These are phyloP conservation scores for Zoysia pacifica DNA, from an alignment of 176 grass and related monocot genomes.

Conservation along the genomic window DNA sequence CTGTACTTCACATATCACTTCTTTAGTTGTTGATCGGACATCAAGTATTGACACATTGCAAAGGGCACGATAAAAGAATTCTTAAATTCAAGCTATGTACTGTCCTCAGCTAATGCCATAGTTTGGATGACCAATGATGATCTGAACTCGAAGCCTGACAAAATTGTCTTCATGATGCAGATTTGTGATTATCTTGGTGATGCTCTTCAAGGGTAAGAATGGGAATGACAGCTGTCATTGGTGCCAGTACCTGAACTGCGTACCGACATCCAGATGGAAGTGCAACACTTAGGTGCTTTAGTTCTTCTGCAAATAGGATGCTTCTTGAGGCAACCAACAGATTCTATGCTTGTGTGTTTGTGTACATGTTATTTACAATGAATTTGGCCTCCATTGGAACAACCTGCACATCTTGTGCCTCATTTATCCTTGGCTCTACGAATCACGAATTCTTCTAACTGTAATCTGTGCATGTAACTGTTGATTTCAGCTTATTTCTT, in stretches of 20 bases:
- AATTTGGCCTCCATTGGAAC: neutral
- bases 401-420: neutral
- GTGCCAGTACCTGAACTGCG: constrained; percentile 89
- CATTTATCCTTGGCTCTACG: neutral
- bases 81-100: neutral
- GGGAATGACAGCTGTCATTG: constrained; percentile 84
- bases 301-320: constrained; percentile 14
- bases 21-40: neutral
- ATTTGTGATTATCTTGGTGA: constrained; percentile 57
- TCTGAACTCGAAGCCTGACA: constrained; percentile 23
- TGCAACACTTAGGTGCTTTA: constrained; percentile 48
- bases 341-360: constrained; percentile 14
- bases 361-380: constrained; percentile 1
- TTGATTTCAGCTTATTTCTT: neutral
- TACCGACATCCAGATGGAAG: constrained; percentile 87
- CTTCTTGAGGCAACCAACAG: neutral
- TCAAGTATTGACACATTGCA: neutral
- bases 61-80: neutral
- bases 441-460: constrained; percentile 1
- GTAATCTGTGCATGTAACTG: neutral
- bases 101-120: constrained; percentile 2
- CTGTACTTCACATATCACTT: neutral
- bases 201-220: constrained; percentile 96
- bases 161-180: constrained; percentile 39
- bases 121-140: neutral